Evolutionary conservation across 306 rosid genomes (phyloP).

Genomic region (Delonix regia): DNA sequence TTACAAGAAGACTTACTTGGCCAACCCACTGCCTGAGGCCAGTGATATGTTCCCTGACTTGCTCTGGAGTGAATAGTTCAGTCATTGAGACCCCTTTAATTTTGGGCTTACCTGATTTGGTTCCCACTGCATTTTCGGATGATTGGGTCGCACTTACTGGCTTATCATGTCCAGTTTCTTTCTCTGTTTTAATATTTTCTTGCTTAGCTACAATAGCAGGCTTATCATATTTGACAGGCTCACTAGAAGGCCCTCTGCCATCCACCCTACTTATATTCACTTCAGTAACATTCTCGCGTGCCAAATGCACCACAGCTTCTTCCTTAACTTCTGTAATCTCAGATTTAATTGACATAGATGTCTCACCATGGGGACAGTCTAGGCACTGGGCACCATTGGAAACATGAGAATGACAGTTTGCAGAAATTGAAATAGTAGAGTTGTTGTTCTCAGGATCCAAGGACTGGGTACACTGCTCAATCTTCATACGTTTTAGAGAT

Average conservation of each 20-base stretch:
- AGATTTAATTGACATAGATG: conserved; percentile 57
- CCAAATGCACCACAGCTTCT: conserved; percentile 52
- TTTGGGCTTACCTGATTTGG: conserved; percentile 96
- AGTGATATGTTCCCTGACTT: conserved; percentile 79
- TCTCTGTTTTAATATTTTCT: conserved; percentile 68
- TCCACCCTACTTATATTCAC: conserved; percentile 49
- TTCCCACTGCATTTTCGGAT: conserved; percentile 61
- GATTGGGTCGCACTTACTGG: conserved; percentile 58
- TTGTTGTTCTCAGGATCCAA: conserved; percentile 57
- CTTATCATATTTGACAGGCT: conserved; percentile 51
- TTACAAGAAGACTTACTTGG: conserved; percentile 63
- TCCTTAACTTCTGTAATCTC: conserved; percentile 67
- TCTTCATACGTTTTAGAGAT: conserved; percentile 81
- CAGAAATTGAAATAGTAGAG: conserved; percentile 54
- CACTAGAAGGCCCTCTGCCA: conserved; percentile 51
- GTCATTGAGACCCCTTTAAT: conserved; percentile 93
- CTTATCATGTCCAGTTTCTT: conserved; percentile 61
- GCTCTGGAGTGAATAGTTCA: conserved; percentile 93
- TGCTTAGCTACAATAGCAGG: conserved; percentile 53
- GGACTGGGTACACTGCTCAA: conserved; percentile 64
- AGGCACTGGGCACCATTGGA: conserved; percentile 54
- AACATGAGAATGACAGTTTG: conserved; percentile 48
- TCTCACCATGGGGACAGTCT: conserved; percentile 54
- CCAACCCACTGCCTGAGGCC: conserved; percentile 99
- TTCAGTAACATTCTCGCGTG: conserved; percentile 51